These are phyloP conservation scores for Hippophae tibetana DNA, from an alignment of 306 rosid species.

Conservation along the genomic window DNA sequence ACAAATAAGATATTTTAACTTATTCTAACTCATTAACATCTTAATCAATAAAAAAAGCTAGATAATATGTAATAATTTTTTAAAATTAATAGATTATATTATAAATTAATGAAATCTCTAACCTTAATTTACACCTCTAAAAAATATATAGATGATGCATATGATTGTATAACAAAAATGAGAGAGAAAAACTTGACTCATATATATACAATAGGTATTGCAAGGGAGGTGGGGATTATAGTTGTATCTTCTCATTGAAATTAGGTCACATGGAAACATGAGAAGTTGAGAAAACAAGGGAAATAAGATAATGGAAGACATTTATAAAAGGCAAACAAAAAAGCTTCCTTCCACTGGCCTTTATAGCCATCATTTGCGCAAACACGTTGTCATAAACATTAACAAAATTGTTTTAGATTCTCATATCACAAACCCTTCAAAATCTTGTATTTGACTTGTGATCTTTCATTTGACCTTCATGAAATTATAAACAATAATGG, in stretches of 20 bases:
- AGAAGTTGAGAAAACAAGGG: slow-evolving; percentile 14
- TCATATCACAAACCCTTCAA: slow-evolving; percentile 6
- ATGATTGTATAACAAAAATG: no score
- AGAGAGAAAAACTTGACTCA: no score
- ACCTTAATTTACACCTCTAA: no score
- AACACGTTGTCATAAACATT: slow-evolving; percentile 2
- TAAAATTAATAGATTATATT: no score
- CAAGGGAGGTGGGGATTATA: slow-evolving; percentile 1
- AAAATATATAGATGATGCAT: no score
- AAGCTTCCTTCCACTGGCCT: background rate
- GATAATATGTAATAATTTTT: no score
- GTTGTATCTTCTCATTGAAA: slow-evolving; percentile 4
- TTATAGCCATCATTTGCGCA: slow-evolving; percentile 14
- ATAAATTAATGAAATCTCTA: no score
- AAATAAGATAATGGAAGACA: slow-evolving; percentile 1
- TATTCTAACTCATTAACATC: no score
- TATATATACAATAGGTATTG: no score
- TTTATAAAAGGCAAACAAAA: background rate
- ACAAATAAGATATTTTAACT: no score
- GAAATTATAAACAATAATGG: background rate
- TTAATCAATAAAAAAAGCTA: no score
- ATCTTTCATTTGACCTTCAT: slow-evolving; percentile 9
- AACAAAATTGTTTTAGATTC: slow-evolving; percentile 13
- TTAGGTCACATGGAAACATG: slow-evolving; percentile 37
- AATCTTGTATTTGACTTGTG: slow-evolving; percentile 17